Base-by-base conservation (phyloP, 306 rosid genomes). In the Trifolium repens region DNA sequence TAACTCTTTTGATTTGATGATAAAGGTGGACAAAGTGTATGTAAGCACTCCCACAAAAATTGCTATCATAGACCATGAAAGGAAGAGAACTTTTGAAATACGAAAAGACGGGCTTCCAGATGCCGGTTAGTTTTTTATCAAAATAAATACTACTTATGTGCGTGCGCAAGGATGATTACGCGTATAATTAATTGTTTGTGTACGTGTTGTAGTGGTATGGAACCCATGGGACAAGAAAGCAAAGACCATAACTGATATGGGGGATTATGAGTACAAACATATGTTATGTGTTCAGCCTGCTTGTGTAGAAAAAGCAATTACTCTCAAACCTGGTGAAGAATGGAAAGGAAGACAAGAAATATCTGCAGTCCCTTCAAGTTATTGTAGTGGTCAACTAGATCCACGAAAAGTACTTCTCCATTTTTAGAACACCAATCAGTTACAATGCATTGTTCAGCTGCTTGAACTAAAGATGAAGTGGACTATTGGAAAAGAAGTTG, bases 171-270 rank as follows among this genome's bases (percentile, higher is more conserved):
- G 34, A 30, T 30, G 24, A 22, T 22, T 22, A 22, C 1, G 1
- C 24, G 24, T 22, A 22, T 22, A 22, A 22, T 22, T 22, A 22
- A 22, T 22, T 22, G 24, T 22, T 22, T 22, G 24, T 22, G 24
- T 22, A 22, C 24, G 24, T 22, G 24, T 22, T 22, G 75, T 73
- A 92, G 97, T 85, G 81, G 89, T 92, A 37, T 92, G 94, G 96
- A 92, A 92, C 67, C 96, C 96, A 0, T 92, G 97, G 97, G 96
- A 90, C 58, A 92, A 92, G 79, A 92, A 88, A 74, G 84, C 88
- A 9, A 92, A 88, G 77, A 71, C 85, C n/a, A 78, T 92, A 58
- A 15, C 90, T 60, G 97, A 92, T 77, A 71, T 92, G 5, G 91
- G 88, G 70, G 88, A 88, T 71, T 74, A 74, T 34, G 97, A 92